Evolutionary conservation across 768 basidiomycete species (phyloP), one percentile per base, ranked within the genome.

Genomic region (Dioszegia hungarica): DNA sequence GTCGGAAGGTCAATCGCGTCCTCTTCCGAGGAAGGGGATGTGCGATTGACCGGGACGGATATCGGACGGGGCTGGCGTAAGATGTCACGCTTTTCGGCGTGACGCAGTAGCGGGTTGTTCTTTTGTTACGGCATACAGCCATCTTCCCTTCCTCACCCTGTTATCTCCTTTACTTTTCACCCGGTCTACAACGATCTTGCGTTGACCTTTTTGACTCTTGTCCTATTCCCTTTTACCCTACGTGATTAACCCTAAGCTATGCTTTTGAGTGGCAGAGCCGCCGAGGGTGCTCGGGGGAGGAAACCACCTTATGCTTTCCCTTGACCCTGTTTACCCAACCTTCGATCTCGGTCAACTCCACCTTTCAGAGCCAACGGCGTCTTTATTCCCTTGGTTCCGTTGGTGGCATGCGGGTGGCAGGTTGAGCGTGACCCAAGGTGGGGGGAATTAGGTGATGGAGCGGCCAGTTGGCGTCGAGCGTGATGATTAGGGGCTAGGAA

Each of bases 71-170:
- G n/a, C n/a, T n/a, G n/a, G n/a, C n/a, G n/a, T n/a, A n/a, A 14
- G 31, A 33, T 33, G 46, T 63, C 38, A 60, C 56, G 39, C 27
- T 63, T 12, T 25, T 29, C 5, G 52, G 58, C 19, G 55, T 56
- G 44, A 59, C 41, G 43, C 59, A 48, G 50, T n/a, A n/a, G n/a
- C n/a, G n/a, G 33, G 31, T 36, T 22, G 41, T 25, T 43, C 31
- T 33, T 33, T 33, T 6, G 31, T 43, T 43, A 14, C 49, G 49
- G 45, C 31, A 56, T 36, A 34, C 54, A 28, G 45, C 43, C 14
- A 5, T 17, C 28, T 44, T 27, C 22, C 15, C 19, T 17, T 22
- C 41, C 9, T 19, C 9, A n/a, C 20, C 49, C 36, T 20, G 37
- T 51, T 8, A 12, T 38, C 25, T 27, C 27, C 28, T 33, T 47